Evolutionary conservation across 148 eudicot species (phyloP), one percentile per base, ranked within the genome.

Genomic region (Nepenthes gracilis): DNA sequence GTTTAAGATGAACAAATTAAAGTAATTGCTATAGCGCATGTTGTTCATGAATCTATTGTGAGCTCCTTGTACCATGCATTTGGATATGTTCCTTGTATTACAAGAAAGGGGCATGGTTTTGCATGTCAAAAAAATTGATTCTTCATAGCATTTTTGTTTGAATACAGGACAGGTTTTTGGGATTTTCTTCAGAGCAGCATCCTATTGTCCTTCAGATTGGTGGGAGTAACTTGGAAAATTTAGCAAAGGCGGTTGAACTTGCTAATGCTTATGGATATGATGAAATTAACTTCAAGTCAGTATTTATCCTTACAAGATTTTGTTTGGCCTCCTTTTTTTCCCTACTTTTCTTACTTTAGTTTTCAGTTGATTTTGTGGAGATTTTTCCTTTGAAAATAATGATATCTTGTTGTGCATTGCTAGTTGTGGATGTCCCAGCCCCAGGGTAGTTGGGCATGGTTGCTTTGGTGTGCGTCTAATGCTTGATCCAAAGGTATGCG

Each of bases 371-470:
- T 61, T 35, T 60, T 47, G 37, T 5, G 43, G 67, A 33, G 1
- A 66, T 12, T 11, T 48, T 73, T 54, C 4, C 45, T 12, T 43
- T 69, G 36, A 36, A 38, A 62, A 2, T 62, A 40, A n/a, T 74
- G 58, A 59, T 12, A 36, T n/a, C n/a, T 63, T 67, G 45, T 53
- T 69, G 37, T 40, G 33, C 52, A n/a, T 66, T 64, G 32, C 52
- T 80, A 92, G 98, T 68, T 92, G 98, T 76, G 98, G 98, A 66
- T 92, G 98, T 74, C 98, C 96, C 67, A 92, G 96, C 70, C 85
- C 98, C 9, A 84, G 73, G 85, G 98, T 92, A 58, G 91, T 85
- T 70, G 96, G 96, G 67, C 96, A 88, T 68, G 98, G 98, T 51
- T 92, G 98, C 77, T 92, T 92, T 72, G 98, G 98, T 61, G 96